phyloP scores from a whole-genome alignment of 805 yeast genomes.

The Yamadazyma ubonensis region DNA sequence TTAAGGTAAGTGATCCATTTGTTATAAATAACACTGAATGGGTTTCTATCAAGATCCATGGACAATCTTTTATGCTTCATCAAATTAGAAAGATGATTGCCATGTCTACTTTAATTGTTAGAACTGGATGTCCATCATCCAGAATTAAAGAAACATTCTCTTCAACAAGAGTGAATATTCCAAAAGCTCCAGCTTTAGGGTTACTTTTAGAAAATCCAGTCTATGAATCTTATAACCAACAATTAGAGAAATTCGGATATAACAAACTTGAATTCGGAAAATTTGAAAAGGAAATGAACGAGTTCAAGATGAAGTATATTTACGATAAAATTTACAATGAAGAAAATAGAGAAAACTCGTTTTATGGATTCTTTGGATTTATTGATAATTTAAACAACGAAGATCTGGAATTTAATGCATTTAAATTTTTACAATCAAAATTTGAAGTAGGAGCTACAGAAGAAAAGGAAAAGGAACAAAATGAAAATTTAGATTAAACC shows the following conservation, averaged over 20 bases:
- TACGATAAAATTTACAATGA: slow-evolving; percentile 91
- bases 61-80: slow-evolving; percentile 97
- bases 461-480: slow-evolving; percentile 8
- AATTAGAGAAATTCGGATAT: slow-evolving; percentile 73
- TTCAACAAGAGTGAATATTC: slow-evolving; percentile 75
- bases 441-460: slow-evolving; percentile 21
- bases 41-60: slow-evolving; percentile 94
- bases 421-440: slow-evolving; percentile 55
- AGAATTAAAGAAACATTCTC: slow-evolving; percentile 79
- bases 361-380: slow-evolving; percentile 87
- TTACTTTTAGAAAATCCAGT: slow-evolving; percentile 88
- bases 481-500: slow-evolving; percentile 17
- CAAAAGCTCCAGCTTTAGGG: slow-evolving; percentile 97
- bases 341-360: slow-evolving; percentile 83
- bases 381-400: slow-evolving; percentile 67
- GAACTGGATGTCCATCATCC: slow-evolving; percentile 80
- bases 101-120: slow-evolving; percentile 81
- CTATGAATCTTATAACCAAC: slow-evolving; percentile 77
- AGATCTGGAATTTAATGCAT: slow-evolving; percentile 53
- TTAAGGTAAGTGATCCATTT: slow-evolving; percentile 83
- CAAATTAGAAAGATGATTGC: slow-evolving; percentile 98
- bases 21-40: slow-evolving; percentile 93
- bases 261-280: slow-evolving; percentile 67
- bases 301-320: slow-evolving; percentile 81
- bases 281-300: slow-evolving; percentile 71